phyloP scores from a whole-genome alignment of 768 basidiomycete species.

The Kwoniella sp. region DNA sequence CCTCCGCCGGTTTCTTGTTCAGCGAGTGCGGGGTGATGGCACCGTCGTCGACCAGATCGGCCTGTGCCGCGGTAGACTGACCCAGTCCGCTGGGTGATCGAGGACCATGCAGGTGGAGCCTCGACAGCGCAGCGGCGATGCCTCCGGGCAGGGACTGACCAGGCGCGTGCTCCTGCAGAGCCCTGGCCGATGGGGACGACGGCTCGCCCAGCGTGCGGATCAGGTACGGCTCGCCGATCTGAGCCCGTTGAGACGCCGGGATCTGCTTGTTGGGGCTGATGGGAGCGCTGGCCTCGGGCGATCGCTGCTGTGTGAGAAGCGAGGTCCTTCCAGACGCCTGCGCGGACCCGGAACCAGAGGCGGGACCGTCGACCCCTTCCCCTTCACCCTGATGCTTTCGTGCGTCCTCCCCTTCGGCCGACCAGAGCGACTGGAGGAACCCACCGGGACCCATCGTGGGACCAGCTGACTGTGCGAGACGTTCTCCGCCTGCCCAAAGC shows the following conservation, averaged over 20 bases:
- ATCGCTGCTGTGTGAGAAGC: conserved; percentile 30
- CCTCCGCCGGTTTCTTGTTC: neutral
- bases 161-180: conserved; percentile 79
- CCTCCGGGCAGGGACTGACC: conserved; percentile 89
- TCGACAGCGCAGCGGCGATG: conserved; percentile 81
- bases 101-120: conserved; percentile 66
- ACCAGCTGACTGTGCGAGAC: conserved; percentile 48
- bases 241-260: conserved; percentile 4
- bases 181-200: conserved; percentile 63
- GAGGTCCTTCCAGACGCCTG: conserved; percentile 19
- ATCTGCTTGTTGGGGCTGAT: conserved; percentile 13
- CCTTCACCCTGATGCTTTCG: conserved; percentile 2
- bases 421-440: conserved; percentile 59
- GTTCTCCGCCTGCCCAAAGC: conserved; percentile 12
- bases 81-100: conserved; percentile 8
- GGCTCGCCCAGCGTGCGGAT: conserved; percentile 22
- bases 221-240: conserved; percentile 8
- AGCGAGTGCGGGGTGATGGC: neutral
- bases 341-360: conserved; percentile 25
- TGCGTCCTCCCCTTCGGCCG: conserved; percentile 55
- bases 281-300: conserved; percentile 15
- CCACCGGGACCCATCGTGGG: conserved; percentile 40
- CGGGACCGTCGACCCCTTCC: conserved; percentile 9
- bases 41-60: neutral
- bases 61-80: neutral